Percentiles rank a stretch among this genome's conserved stretches.
phyloP scores from a whole-genome alignment of 768 basidiomycete genomes.

The Kwoniella sp. region DNA sequence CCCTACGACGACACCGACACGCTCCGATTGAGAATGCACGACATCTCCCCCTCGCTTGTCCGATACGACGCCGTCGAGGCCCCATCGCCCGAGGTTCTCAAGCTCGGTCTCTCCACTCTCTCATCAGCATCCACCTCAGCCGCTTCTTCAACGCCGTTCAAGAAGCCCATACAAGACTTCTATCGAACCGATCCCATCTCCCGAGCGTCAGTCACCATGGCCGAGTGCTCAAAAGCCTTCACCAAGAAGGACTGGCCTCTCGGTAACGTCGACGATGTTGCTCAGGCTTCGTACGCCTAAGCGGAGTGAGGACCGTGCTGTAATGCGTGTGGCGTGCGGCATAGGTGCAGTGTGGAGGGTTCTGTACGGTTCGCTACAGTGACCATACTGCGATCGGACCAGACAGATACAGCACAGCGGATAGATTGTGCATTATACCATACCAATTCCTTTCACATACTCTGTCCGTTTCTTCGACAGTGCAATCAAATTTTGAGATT shows the following conservation, averaged over 20 bases:
- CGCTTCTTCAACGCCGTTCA: slow-evolving; percentile 61
- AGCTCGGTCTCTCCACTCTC: slow-evolving; percentile 68
- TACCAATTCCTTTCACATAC: too few relatives aligned
- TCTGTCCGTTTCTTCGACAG: too few relatives aligned
- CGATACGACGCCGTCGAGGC: slow-evolving; percentile 79
- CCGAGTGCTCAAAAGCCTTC: slow-evolving; percentile 85
- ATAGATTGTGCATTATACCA: slow-evolving; percentile 1
- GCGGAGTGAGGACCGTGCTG: background rate
- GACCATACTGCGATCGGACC: too few relatives aligned
- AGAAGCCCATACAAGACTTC: slow-evolving; percentile 85
- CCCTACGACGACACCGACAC: slow-evolving; percentile 86
- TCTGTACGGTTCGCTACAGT: too few relatives aligned
- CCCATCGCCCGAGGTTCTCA: slow-evolving; percentile 73
- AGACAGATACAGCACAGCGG: background rate
- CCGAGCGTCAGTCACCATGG: slow-evolving; percentile 92
- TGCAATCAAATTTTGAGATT: too few relatives aligned
- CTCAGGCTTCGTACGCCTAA: slow-evolving; percentile 48
- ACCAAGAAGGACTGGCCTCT: slow-evolving; percentile 61
- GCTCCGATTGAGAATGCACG: slow-evolving; percentile 93
- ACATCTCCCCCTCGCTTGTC: slow-evolving; percentile 85
- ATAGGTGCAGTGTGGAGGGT: background rate
- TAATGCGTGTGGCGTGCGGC: too few relatives aligned
- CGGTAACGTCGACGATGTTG: slow-evolving; percentile 36
- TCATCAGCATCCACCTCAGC: slow-evolving; percentile 59
- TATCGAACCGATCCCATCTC: slow-evolving; percentile 96